These are phyloP conservation scores for Cyclostephanos tholiformis DNA, from an alignment of 108 stramenopile species.

Conservation along the genomic window DNA sequence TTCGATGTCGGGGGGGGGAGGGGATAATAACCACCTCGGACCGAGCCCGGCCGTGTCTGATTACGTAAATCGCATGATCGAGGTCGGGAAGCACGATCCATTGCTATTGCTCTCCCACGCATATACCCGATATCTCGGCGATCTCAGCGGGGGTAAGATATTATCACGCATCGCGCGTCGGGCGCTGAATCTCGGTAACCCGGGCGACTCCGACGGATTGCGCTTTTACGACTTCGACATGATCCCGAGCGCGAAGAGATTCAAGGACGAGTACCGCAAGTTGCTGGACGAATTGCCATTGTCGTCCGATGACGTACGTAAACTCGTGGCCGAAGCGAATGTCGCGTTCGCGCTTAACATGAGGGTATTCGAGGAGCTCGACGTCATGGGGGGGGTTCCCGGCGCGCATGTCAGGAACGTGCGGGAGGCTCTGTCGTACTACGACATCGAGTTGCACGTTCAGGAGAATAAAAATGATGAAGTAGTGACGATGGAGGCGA, in stretches of 20 bases:
- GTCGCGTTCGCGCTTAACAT: conserved; percentile 89
- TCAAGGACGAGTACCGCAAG: conserved; percentile 86
- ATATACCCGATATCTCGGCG: conserved; percentile 91
- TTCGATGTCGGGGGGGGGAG: neutral
- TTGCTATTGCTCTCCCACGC: conserved; percentile 83
- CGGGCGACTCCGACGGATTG: conserved; percentile 55
- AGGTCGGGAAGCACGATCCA: conserved; percentile 61
- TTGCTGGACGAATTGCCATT: conserved; percentile 68
- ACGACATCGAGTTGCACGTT: conserved; percentile 34
- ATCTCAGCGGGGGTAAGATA: conserved; percentile 84
- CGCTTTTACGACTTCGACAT: conserved; percentile 81
- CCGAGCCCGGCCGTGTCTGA: conserved; percentile 69
- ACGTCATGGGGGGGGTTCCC: conserved; percentile 63
- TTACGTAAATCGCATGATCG: conserved; percentile 70
- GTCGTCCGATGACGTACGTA: conserved; percentile 47
- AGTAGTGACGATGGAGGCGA: conserved; percentile 1
- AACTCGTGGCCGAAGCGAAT: conserved; percentile 85
- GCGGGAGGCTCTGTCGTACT: conserved; percentile 54
- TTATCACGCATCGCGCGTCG: conserved; percentile 73
- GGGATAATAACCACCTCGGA: too few relatives aligned
- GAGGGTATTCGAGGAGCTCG: conserved; percentile 90
- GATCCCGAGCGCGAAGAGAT: conserved; percentile 66
- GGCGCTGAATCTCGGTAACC: conserved; percentile 58
- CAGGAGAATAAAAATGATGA: conserved; percentile 1
- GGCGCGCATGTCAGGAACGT: conserved; percentile 70